A percentile compares a stretch with the other conserved stretches of the same genome.
phyloP scores from a whole-genome alignment of 2,329 filamentous ascomycete species.

The Penicillium sp. region DNA sequence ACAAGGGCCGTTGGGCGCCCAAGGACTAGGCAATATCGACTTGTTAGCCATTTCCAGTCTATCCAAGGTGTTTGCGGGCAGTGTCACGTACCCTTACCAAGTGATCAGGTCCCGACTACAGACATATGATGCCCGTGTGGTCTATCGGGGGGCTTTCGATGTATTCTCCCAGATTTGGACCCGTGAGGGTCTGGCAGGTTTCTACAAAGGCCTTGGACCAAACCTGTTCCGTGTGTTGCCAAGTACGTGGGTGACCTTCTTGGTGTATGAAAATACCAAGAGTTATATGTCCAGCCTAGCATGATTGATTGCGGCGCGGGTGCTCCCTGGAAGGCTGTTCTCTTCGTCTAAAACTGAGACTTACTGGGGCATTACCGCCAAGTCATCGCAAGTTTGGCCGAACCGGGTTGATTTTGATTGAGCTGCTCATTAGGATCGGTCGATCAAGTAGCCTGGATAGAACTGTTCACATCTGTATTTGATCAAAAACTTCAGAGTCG shows the following conservation, averaged over 20 bases:
- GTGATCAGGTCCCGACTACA: slow-evolving; percentile 86
- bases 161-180: slow-evolving; percentile 73
- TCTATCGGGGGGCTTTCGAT: slow-evolving; percentile 72
- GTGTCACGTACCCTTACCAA: slow-evolving; percentile 91
- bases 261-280: slow-evolving; percentile 95
- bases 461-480: too few relatives aligned
- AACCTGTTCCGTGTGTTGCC: slow-evolving; percentile 90
- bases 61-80: slow-evolving; percentile 87
- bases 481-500: too few relatives aligned
- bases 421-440: too few relatives aligned
- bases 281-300: slow-evolving; percentile 62
- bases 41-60: slow-evolving; percentile 78
- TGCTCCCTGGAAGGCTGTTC: too few relatives aligned
- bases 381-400: too few relatives aligned
- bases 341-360: too few relatives aligned
- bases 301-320: background rate
- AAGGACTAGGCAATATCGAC: slow-evolving; percentile 66
- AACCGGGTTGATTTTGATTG: too few relatives aligned
- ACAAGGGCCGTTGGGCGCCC: slow-evolving; percentile 21
- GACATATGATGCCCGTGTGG: slow-evolving; percentile 76
- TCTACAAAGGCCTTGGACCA: slow-evolving; percentile 88
- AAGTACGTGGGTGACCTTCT: slow-evolving; percentile 92
- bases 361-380: too few relatives aligned
- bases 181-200: slow-evolving; percentile 78
- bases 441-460: too few relatives aligned